phyloP scores from a whole-genome alignment of 352 stramenopile genomes.

The Labyrinthula sp. region DNA sequence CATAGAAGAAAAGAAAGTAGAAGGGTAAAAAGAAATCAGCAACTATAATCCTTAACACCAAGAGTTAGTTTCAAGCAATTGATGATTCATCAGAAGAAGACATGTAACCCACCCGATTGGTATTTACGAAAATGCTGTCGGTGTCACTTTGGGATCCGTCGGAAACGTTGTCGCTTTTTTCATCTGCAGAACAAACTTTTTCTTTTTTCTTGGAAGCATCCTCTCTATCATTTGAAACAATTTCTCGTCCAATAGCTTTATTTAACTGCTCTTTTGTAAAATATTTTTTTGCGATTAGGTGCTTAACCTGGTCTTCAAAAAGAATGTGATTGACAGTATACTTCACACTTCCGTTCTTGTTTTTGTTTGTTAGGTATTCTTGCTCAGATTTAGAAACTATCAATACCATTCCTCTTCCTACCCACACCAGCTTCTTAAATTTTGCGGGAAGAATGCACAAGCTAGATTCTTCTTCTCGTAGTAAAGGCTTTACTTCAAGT shows the following conservation, averaged over 20 bases:
- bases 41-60: not conserved
- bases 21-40: not conserved
- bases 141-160: too few species aligned
- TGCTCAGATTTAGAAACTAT: slow-evolving; percentile 47
- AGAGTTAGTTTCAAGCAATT: too few species aligned
- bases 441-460: slow-evolving; percentile 64
- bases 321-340: slow-evolving; percentile 64
- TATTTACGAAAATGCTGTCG: too few species aligned
- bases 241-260: too few species aligned
- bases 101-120: too few species aligned
- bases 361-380: slow-evolving; percentile 41
- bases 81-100: too few species aligned
- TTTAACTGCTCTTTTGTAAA: too few species aligned
- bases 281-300: too few species aligned
- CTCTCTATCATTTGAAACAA: too few species aligned
- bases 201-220: too few species aligned
- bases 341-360: slow-evolving; percentile 58
- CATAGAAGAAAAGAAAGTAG: not conserved
- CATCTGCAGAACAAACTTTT: too few species aligned
- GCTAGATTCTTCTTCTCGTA: slow-evolving; percentile 41
- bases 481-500: slow-evolving; percentile 56
- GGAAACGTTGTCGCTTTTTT: too few species aligned
- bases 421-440: slow-evolving; percentile 70
- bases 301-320: slow-evolving; percentile 69
- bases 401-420: slow-evolving; percentile 57